Base-by-base conservation (phyloP, 768 basidiomycete genomes). In the Tylopilus sp. region DNA sequence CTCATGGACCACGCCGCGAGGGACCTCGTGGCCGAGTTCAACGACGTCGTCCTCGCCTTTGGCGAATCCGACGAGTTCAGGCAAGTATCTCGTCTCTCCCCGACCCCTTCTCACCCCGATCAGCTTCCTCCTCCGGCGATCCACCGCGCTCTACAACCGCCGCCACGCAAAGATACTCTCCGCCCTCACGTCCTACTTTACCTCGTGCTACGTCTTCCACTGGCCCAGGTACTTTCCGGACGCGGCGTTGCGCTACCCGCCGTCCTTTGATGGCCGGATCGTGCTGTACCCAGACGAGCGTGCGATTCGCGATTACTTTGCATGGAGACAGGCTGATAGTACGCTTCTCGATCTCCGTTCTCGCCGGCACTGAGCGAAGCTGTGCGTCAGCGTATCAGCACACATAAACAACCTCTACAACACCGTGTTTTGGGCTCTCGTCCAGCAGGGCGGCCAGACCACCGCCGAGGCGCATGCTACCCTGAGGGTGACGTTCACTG, bases 351-450 rank as follows among this genome's bases (percentile, higher is more conserved):
- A n/a, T 46, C 16, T 9, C 17, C 24, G n/a, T 24, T n/a, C 43
- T 36, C 22, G 31, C 46, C 53, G 46, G 26, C 14, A 44, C 29
- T 61, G 24, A 54, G 55, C 60, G 34, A 29, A 47, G 61, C 60
- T 60, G 59, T 49, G 49, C 48, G 58, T 45, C 46, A 57, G 52
- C 52, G 46, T 55, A 57, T 22, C 67, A 98, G 95, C 97, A 0
- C 97, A 99, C 66, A 88, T 98, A 66, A 99, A 99, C 66, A 99
- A 99, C 67, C 73, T 99, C 22, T 95, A 98, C 74, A 99, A 99
- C 64, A 98, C 97, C 1, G 76, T 75, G 0, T 99, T 98, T 65
- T 98, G 96, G 97, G 89, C 93, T 0, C 80, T 99, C 30, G 84
- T 98, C 0, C 86, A 86, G 40, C 79, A 89, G 61, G 89, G 86